phyloP scores from a whole-genome alignment of 2,329 filamentous ascomycete genomes.

The Pezicula rhizophila region DNA sequence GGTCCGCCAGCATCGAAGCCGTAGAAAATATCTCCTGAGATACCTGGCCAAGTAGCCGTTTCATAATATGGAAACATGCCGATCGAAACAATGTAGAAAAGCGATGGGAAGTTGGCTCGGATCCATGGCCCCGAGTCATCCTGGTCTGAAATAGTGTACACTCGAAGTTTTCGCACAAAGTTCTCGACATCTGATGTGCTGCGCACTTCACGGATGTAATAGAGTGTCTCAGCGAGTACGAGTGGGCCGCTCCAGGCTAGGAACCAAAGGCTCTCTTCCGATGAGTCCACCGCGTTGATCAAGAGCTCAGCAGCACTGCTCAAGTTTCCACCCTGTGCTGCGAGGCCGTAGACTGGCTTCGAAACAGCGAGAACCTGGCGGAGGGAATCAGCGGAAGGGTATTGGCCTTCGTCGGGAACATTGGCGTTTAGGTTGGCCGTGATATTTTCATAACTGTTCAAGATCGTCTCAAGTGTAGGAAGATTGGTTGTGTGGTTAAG shows the following conservation, averaged over 20 bases:
- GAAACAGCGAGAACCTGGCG: conserved; percentile 31
- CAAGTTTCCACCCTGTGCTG: not conserved
- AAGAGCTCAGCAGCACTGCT: conserved; percentile 37
- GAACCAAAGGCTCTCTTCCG: conserved; percentile 41
- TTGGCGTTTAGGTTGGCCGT: conserved; percentile 43
- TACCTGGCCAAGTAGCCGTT: conserved; percentile 49
- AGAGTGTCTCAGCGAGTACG: conserved; percentile 42
- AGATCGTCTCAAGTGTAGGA: conserved; percentile 19
- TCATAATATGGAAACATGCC: conserved; percentile 51
- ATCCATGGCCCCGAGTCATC: conserved; percentile 53
- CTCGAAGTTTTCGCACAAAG: conserved; percentile 37
- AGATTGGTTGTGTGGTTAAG: conserved; percentile 30
- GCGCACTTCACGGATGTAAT: conserved; percentile 30
- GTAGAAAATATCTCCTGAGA: conserved; percentile 42
- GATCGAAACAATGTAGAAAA: conserved; percentile 50
- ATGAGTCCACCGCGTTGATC: conserved; percentile 31
- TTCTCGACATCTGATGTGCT: conserved; percentile 26
- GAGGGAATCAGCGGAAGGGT: conserved; percentile 33
- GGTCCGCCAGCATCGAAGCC: conserved; percentile 42
- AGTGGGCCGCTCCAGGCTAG: conserved; percentile 50
- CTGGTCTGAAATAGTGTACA: conserved; percentile 54
- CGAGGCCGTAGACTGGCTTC: conserved; percentile 19
- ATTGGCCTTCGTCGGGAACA: conserved; percentile 36
- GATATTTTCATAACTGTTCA: conserved; percentile 37
- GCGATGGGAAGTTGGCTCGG: conserved; percentile 43